Evolutionary conservation across 306 rosid species (phyloP), one percentile per base, ranked within the genome.

Genomic region (Rosa lucieae): DNA sequence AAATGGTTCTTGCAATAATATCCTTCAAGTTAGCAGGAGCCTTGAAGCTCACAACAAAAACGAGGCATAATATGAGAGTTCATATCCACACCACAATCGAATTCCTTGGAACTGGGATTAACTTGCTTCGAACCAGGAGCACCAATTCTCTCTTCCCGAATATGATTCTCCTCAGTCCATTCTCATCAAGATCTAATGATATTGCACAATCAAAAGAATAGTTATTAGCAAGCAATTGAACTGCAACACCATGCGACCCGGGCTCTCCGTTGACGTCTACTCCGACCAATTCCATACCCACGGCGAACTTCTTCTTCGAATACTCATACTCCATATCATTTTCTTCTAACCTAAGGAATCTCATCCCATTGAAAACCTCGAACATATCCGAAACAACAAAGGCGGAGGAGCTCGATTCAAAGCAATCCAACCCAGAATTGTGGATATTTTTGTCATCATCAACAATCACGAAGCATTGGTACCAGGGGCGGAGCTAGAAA

Each of bases 21-120:
- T 26, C 26, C 26, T 26, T 26, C 26, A 26, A 26, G 26, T 26
- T 26, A 26, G 26, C 26, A 26, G 26, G 26, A 26, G 26, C 26
- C 26, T 26, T 26, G 26, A 26, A 26, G 26, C 26, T 26, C 26
- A 26, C 26, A 26, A 26, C 26, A 26, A 26, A 26, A 26, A 26
- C 26, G 26, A 26, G 26, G 26, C 26, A 26, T 26, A 26, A 91
- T 81, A 69, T 84, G 78, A 42, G 92, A 78, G 81, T 89, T 86
- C 87, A 89, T 76, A 53, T 91, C 97, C 3, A 86, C 89, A 0
- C 88, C 97, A 0, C 85, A 76, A 44, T 89, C 93, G 23, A 78
- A 85, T 6, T 81, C 74, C 5, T 20, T 40, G 2, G 88, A 86
- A 70, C 85, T 86, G 0, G 97, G 92, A 18, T 80, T 82, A 17